Evolutionary conservation across 116 monocot species (phyloP), one percentile per base, ranked within the genome.

Genomic region (Zostera marina): DNA sequence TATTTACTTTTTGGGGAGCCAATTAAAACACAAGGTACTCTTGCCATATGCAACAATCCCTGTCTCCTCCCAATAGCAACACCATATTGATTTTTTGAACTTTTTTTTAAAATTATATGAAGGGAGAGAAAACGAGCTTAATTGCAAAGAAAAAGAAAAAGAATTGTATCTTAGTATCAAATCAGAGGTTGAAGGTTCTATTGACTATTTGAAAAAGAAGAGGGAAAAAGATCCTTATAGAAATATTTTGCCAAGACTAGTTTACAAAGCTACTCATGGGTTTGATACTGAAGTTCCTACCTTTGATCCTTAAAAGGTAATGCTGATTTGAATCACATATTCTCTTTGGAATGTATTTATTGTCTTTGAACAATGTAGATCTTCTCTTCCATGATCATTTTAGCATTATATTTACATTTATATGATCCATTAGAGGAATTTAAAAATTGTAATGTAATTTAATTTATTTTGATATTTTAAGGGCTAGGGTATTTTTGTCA

Each of bases 1-100:
- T 87, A 87, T 68, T 79, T 54, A 68, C 58, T 79, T 16, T 87
- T 87, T 51, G 82, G 77, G 5, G 82, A 72, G 60, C 79, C 87
- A 9, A 87, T 87, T 41, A 54, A 72, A 74, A 87, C 76, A 17
- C 72, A 61, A 70, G 74, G 81, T 84, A 62, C 23, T 41, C 16
- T 11, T 49, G 17, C n/a, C 8, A 19, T 20, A 49, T 2, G 20
- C 15, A 49, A 17, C 47, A 47, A 47, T 11, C 44, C 14, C 12
- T 2, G 44, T 45, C 1, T n/a, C n/a, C n/a, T n/a, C n/a, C n/a
- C n/a, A n/a, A n/a, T n/a, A n/a, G n/a, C n/a, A n/a, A n/a, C n/a
- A n/a, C n/a, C n/a, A n/a, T n/a, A n/a, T n/a, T n/a, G n/a, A 14
- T 45, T 10, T 45, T 10, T 45, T 45, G 0, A 11, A n/a, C n/a